Evolutionary conservation across 1,284 basidiomycete species (phyloP), one percentile per base, ranked within the genome.

Genomic region (Cryptococcus deneoformans): DNA sequence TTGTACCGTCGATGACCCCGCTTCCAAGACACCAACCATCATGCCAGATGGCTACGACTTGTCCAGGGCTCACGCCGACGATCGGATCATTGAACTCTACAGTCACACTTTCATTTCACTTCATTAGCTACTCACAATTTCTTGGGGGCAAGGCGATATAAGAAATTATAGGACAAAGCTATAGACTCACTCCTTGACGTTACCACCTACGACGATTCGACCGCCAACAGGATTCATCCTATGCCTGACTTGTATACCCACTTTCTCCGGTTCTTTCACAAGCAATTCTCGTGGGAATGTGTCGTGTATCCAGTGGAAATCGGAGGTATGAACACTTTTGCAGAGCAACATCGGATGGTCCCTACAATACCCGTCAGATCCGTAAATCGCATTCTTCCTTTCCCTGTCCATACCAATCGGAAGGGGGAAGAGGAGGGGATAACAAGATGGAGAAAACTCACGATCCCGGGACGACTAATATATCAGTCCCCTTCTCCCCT

Each of bases 21-120:
- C 88, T 90, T 2, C 92, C 92, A 29, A 95, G 79, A 76, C 91
- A 93, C 85, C 87, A 87, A 54, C 87, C 82, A 2, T 79, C 84
- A 58, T 86, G 81, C 79, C 86, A 95, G 6, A 95, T 61, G 0
- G 83, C 86, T 6, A 86, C 86, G 36, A 89, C 83, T 73, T 96
- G 93, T 2, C 92, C 92, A 0, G 84, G 81, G 0, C 90, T 83
- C n/a, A 92, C 85, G 4, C 85, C 87, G 48, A 83, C 82, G 50
- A 89, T 82, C 0, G 86, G 83, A 45, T 82, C 76, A 46, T 81
- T 77, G 63, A 90, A 88, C 3, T 64, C 52, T 29, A 80, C 68
- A 7, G 52, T 12, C 69, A 71, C 53, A 86, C 81, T 24, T 68
- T 20, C 20, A 20, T 20, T 20, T 20, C 20, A 20, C 20, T 20